Evolutionary conservation across 2,329 filamentous ascomycete species (phyloP), one percentile per base, ranked within the genome.

Genomic region (Aspergillus jensenii): DNA sequence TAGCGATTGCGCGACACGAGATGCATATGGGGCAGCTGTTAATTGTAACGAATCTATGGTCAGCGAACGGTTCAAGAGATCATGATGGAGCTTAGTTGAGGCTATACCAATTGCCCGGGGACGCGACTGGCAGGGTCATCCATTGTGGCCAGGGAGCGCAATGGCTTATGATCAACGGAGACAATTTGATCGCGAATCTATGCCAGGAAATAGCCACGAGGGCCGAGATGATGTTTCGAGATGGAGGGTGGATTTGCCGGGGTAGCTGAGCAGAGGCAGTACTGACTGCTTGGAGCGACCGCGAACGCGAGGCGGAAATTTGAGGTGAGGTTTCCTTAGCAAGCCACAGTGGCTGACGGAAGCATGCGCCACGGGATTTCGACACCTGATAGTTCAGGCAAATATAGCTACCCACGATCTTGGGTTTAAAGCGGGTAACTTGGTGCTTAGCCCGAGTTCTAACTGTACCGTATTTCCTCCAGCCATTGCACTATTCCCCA

Each of bases 1-100:
- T 93, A 97, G 68, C 89, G 85, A 73, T 89, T 90, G 41, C 87
- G 88, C 49, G 92, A 97, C 63, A 97, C 82, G 61, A 97, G 86
- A 74, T 98, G 93, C 67, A 97, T 86, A 79, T 98, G 93, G 53
- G 87, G 88, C 71, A 96, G 85, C 90, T 95, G 71, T 17, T 59
- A 35, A 12, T 9, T 31, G 33, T 12, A 46, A 40, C 53, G 66
- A 39, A 62, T 43, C 3, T 37, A 44, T 65, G 60, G 44, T 59
- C 47, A 62, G 43, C 37, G 47, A 44, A 41, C 40, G 43, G 27
- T 49, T 41, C 54, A 56, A 43, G 40, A 31, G 52, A 41, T 43
- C 55, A 56, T 52, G 47, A 45, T 27, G 39, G 58, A 35, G 51
- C 55, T 51, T 58, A 33, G 56, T 52, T 51, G 55, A 33, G 58